Evolutionary conservation across 139 green algal genomes (phyloP).

Genomic region (Asterochloris sp.): DNA sequence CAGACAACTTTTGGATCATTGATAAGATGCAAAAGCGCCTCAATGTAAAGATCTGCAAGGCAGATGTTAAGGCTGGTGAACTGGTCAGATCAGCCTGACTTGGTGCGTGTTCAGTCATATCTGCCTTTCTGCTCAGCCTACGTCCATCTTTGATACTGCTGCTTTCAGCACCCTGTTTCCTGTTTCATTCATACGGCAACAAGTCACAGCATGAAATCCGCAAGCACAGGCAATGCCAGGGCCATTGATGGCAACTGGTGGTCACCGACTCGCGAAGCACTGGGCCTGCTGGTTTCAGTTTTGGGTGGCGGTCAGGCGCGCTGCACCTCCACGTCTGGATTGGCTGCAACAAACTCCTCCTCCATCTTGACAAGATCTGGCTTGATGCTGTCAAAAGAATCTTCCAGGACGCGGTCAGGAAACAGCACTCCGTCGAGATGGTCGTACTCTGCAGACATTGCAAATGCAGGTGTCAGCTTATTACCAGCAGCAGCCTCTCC

Average conservation of each 20-base stretch:
- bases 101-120: too few relatives aligned
- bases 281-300: too few relatives aligned
- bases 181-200: too few relatives aligned
- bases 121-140: too few relatives aligned
- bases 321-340: conserved; percentile 60
- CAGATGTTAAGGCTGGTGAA: background rate
- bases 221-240: too few relatives aligned
- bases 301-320: too few relatives aligned
- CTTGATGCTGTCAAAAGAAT: conserved; percentile 48
- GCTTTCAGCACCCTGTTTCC: too few relatives aligned
- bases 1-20: conserved; percentile 69
- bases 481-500: background rate
- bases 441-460: background rate
- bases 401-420: conserved; percentile 71
- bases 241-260: too few relatives aligned
- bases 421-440: conserved; percentile 68
- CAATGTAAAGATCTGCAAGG: conserved; percentile 32
- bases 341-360: conserved; percentile 50
- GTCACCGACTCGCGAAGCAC: too few relatives aligned
- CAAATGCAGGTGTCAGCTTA: background rate
- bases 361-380: conserved; percentile 61
- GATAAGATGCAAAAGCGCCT: conserved; percentile 61
- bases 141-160: too few relatives aligned
- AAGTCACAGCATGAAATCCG: too few relatives aligned
- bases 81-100: background rate